Conservation (phyloP, 2,329 filamentous ascomycete species). For the Madurella mycetomatis region DNA sequence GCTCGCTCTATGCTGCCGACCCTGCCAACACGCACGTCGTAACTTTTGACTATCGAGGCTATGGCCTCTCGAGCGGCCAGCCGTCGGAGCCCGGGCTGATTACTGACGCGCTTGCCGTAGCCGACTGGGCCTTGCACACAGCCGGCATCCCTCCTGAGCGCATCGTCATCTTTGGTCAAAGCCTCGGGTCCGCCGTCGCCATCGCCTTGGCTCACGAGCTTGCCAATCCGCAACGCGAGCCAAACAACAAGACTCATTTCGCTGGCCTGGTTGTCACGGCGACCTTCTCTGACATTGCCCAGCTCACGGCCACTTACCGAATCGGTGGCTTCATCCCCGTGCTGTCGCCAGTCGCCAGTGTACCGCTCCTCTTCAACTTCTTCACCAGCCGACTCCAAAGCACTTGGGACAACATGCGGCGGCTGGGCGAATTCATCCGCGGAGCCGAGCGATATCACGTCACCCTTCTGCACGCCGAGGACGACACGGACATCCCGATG, state of each 20-base stretch:
- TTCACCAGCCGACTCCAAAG: constrained; percentile 45
- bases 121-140: constrained; percentile 49
- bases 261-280: constrained; percentile 53
- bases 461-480: constrained; percentile 47
- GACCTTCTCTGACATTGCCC: constrained; percentile 51
- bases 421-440: constrained; percentile 42
- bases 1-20: constrained; percentile 47
- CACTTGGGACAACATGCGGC: constrained; percentile 49
- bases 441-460: constrained; percentile 41
- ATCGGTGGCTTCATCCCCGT: constrained; percentile 52
- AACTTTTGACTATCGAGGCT: constrained; percentile 59
- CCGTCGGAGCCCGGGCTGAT: constrained; percentile 54
- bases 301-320: constrained; percentile 52
- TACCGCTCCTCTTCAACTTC: constrained; percentile 42
- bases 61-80: constrained; percentile 47
- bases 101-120: constrained; percentile 48
- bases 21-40: constrained; percentile 53
- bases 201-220: constrained; percentile 31
- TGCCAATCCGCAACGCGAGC: constrained; percentile 16
- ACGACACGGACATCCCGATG: constrained; percentile 49
- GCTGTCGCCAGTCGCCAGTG: constrained; percentile 45
- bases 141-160: constrained; percentile 49
- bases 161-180: constrained; percentile 57
- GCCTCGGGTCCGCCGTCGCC: constrained; percentile 48
- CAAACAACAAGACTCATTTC: constrained; percentile 40